These are phyloP conservation scores for Styphnolobium japonicum DNA, from an alignment of 306 rosid genomes.

Conservation along the genomic window DNA sequence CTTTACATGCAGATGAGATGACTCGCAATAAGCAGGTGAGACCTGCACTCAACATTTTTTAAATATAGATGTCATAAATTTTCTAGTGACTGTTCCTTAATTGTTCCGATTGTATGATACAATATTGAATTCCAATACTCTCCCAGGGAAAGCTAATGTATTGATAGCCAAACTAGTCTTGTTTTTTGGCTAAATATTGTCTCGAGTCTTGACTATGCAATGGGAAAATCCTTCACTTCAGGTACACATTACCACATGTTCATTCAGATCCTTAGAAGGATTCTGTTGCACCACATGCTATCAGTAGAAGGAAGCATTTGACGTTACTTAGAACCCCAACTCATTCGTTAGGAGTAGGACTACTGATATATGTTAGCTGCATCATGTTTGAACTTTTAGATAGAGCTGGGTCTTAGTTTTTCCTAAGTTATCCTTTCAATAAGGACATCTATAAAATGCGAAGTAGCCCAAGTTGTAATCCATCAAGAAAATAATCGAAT, in stretches of 20 bases:
- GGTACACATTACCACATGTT: background rate
- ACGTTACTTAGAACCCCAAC: too few relatives aligned
- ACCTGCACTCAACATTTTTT: background rate
- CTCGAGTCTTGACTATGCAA: background rate
- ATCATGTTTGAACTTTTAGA: background rate
- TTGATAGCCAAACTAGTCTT: background rate
- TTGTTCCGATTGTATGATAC: background rate
- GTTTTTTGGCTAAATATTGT: background rate
- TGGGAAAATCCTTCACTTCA: background rate
- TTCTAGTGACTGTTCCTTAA: constrained; percentile 30
- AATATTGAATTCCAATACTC: background rate
- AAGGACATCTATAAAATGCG: too few relatives aligned
- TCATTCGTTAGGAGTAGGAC: too few relatives aligned
- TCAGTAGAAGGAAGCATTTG: too few relatives aligned
- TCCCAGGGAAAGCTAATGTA: background rate
- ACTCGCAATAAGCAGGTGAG: constrained; percentile 33
- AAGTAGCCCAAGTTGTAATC: too few relatives aligned
- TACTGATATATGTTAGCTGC: too few relatives aligned
- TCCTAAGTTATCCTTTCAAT: background rate
- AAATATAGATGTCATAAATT: background rate
- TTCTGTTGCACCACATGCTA: too few relatives aligned
- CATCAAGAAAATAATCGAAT: too few relatives aligned
- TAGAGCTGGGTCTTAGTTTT: background rate
- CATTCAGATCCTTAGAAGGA: background rate
- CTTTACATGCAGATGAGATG: constrained; percentile 15